phyloP scores from a whole-genome alignment of 108 stramenopile genomes.

The Craspedostauros australis region DNA sequence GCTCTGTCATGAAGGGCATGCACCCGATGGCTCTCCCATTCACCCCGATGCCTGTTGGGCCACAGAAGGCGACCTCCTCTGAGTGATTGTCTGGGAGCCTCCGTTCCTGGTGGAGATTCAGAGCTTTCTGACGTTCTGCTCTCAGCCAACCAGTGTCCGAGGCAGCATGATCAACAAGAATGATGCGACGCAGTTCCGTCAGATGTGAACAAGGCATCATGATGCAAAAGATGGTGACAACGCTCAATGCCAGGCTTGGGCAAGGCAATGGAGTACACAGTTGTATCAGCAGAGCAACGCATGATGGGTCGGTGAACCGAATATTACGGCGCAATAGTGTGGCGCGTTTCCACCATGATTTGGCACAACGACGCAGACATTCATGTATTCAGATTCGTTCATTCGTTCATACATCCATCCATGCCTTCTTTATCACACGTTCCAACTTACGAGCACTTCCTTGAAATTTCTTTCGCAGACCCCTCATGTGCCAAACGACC shows the following conservation, averaged over 20 bases:
- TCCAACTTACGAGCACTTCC: constrained; percentile 24
- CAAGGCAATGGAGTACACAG: not conserved
- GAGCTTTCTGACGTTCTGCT: constrained; percentile 26
- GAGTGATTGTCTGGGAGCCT: constrained; percentile 51
- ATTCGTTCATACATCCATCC: too few species aligned
- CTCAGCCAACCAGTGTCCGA: not conserved
- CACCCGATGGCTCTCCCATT: constrained; percentile 54
- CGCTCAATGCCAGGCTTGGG: not conserved
- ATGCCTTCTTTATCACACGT: too few species aligned
- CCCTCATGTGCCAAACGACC: constrained; percentile 31
- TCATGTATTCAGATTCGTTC: too few species aligned
- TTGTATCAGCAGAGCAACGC: not conserved
- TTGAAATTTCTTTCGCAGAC: constrained; percentile 34
- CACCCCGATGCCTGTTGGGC: constrained; percentile 53
- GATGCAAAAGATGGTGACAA: not conserved
- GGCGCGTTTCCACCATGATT: too few species aligned
- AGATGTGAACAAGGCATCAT: too few species aligned
- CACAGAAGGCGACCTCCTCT: constrained; percentile 50
- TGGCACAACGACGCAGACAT: too few species aligned
- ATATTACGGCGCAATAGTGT: too few species aligned
- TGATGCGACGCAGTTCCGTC: too few species aligned
- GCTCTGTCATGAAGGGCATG: constrained; percentile 30
- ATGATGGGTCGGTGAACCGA: not conserved
- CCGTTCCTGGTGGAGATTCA: constrained; percentile 36
- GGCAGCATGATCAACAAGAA: not conserved